Conservation (phyloP, 2,329 filamentous ascomycete species). For the Elsinoe ampelina region DNA sequence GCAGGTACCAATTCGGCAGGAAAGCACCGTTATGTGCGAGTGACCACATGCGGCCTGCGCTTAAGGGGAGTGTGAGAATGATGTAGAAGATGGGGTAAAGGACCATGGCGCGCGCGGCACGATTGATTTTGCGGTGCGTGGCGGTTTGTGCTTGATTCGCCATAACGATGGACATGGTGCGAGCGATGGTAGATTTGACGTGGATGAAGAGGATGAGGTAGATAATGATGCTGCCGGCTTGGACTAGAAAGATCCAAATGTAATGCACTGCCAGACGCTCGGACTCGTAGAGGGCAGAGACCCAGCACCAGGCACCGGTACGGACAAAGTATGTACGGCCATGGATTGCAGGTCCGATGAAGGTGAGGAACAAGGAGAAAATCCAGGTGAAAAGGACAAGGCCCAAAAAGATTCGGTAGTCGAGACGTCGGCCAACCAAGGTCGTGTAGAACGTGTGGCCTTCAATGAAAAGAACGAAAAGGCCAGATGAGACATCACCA, state of each 20-base stretch:
- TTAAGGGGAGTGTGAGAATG: constrained; percentile 58
- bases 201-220: constrained; percentile 33
- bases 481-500: constrained; percentile 56
- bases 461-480: constrained; percentile 58
- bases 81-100: constrained; percentile 62
- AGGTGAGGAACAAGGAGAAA: constrained; percentile 49
- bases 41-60: constrained; percentile 52
- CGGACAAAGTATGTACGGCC: constrained; percentile 48
- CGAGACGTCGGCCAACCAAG: constrained; percentile 46
- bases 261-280: constrained; percentile 55
- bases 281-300: constrained; percentile 44
- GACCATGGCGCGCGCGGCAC: constrained; percentile 50
- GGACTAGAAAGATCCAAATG: constrained; percentile 52
- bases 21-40: constrained; percentile 43
- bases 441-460: constrained; percentile 58
- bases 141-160: constrained; percentile 10
- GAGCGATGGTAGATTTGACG: constrained; percentile 20
- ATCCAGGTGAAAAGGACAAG: constrained; percentile 46
- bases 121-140: constrained; percentile 22
- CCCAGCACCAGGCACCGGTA: constrained; percentile 61
- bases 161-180: constrained; percentile 13
- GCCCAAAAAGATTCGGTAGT: constrained; percentile 42
- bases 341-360: constrained; percentile 41
- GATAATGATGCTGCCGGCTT: constrained; percentile 44
- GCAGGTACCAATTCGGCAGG: constrained; percentile 35